A percentile compares a stretch with the other conserved stretches of the same genome.
These are phyloP conservation scores for Pythium vanterpoolii DNA, from an alignment of 352 stramenopile genomes.

Conservation along the genomic window DNA sequence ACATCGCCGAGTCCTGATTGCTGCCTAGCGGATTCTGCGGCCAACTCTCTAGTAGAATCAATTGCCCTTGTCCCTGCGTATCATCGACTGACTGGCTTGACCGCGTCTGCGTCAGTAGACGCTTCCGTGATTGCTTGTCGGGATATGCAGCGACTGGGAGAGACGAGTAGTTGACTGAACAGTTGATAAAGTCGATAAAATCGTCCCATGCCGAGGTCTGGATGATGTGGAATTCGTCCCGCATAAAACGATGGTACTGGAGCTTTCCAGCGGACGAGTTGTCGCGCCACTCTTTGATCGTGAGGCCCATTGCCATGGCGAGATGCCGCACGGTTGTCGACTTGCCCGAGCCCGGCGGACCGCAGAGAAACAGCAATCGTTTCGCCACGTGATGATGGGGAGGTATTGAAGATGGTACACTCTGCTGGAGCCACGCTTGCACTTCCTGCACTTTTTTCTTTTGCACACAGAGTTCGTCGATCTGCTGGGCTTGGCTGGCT, in stretches of 20 bases:
- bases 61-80: constrained; percentile 26
- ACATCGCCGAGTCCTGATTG: constrained; percentile 28
- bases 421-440: constrained; percentile 45
- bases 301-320: constrained; percentile 37
- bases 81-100: neutral
- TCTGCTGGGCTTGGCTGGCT: constrained; percentile 30
- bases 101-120: neutral
- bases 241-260: constrained; percentile 48
- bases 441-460: constrained; percentile 84
- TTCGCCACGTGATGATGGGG: constrained; percentile 18
- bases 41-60: constrained; percentile 80
- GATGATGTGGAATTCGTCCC: constrained; percentile 42
- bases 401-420: neutral
- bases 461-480: constrained; percentile 77
- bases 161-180: constrained; percentile 63
- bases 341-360: constrained; percentile 76
- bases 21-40: constrained; percentile 37
- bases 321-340: constrained; percentile 73
- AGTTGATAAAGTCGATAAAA: constrained; percentile 77
- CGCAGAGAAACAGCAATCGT: constrained; percentile 77
- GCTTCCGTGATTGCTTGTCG: constrained; percentile 11
- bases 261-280: constrained; percentile 52
- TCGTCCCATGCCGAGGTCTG: constrained; percentile 62
- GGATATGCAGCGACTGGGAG: constrained; percentile 26
- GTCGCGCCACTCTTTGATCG: constrained; percentile 72